Percentiles rank a stretch among this genome's conserved stretches.
phyloP scores from a whole-genome alignment of 1,284 basidiomycete genomes.

The Papiliotrema fonsecae region DNA sequence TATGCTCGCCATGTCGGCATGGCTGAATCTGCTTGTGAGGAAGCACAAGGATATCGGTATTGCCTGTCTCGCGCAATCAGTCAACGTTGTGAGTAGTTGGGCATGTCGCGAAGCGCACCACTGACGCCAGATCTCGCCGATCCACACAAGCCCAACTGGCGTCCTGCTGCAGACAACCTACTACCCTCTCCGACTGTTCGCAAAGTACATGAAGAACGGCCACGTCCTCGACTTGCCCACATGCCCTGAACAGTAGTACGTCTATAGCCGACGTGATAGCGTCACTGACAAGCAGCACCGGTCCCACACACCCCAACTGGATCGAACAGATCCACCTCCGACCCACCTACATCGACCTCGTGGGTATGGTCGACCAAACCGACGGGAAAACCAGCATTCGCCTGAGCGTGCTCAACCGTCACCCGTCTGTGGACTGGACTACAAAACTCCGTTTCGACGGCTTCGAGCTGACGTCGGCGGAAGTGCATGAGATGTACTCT shows the following conservation, averaged over 20 bases:
- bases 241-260: constrained; percentile 33
- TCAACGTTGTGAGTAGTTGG: constrained; percentile 34
- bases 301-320: constrained; percentile 33
- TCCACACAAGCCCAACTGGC: constrained; percentile 33
- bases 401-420: constrained; percentile 38
- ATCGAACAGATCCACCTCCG: constrained; percentile 27
- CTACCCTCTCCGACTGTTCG: constrained; percentile 32
- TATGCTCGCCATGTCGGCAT: constrained; percentile 57
- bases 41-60: constrained; percentile 60
- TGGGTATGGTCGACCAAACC: constrained; percentile 16
- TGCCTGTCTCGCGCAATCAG: constrained; percentile 61
- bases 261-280: neutral
- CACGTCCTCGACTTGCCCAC: constrained; percentile 25
- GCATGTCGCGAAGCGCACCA: neutral
- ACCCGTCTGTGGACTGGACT: constrained; percentile 32
- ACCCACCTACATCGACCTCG: constrained; percentile 36
- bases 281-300: constrained; percentile 16
- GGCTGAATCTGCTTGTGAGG: constrained; percentile 62
- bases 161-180: constrained; percentile 35
- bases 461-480: constrained; percentile 16
- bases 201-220: constrained; percentile 37
- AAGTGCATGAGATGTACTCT: constrained; percentile 35
- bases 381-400: constrained; percentile 19
- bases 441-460: neutral
- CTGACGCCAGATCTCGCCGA: constrained; percentile 30